Conservation (phyloP, 106 monocot species). For the Chionographis japonica region DNA sequence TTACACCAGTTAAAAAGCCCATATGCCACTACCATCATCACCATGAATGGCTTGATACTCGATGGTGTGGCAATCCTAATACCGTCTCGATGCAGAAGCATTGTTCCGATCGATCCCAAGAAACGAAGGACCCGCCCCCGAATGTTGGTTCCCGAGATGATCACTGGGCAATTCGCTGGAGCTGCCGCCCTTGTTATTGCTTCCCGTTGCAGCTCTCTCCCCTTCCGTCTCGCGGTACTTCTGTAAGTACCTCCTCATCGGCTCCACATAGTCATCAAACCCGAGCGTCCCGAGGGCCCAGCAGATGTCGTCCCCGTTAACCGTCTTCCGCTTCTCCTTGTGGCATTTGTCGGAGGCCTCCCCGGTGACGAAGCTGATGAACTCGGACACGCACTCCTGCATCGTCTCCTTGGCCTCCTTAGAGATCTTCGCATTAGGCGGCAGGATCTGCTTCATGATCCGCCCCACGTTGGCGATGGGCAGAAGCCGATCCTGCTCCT, state of each 20-base stretch:
- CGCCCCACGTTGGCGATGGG: conserved; percentile 83
- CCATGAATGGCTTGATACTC: too few relatives aligned
- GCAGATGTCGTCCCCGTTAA: conserved; percentile 76
- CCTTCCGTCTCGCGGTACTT: conserved; percentile 66
- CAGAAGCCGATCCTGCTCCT: conserved; percentile 69
- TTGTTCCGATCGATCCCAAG: conserved; percentile 11
- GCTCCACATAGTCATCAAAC: conserved; percentile 59
- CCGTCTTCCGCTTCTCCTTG: conserved; percentile 81
- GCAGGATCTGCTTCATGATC: conserved; percentile 85
- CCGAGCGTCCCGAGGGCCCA: conserved; percentile 66
- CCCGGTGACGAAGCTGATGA: conserved; percentile 81
- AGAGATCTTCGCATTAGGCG: conserved; percentile 71
- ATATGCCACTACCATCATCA: too few relatives aligned
- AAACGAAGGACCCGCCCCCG: background rate
- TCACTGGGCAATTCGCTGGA: background rate
- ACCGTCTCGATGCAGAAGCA: conserved; percentile 4
- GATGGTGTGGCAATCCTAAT: background rate
- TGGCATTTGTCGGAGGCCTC: conserved; percentile 75
- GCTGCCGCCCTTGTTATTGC: background rate
- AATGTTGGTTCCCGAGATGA: background rate
- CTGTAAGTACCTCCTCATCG: conserved; percentile 58
- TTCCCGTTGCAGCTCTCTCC: conserved; percentile 19
- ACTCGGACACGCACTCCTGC: conserved; percentile 83
- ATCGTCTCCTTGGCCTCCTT: conserved; percentile 83
- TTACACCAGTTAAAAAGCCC: too few relatives aligned